These are phyloP conservation scores for Linnemannia schmuckeri DNA, from an alignment of 192 early-diverging fungal species.

Conservation along the genomic window DNA sequence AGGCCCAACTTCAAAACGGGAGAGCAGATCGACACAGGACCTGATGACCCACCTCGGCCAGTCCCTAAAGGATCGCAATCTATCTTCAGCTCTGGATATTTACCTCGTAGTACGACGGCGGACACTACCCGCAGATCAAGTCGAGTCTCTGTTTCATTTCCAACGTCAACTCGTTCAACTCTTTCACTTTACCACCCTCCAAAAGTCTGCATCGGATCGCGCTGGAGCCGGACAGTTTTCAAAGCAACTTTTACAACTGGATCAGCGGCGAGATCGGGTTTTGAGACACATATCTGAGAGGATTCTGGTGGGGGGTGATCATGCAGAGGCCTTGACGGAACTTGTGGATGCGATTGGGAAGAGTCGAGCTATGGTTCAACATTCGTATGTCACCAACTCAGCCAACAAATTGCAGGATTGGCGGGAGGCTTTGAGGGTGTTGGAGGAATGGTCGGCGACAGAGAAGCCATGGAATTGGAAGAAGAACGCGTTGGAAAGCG, in stretches of 20 bases:
- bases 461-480: neutral
- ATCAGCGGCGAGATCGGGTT: neutral
- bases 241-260: neutral
- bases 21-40: neutral
- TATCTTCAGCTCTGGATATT: neutral
- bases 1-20: neutral
- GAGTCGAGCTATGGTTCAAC: conserved; percentile 31
- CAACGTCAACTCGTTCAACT: conserved; percentile 25
- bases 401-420: conserved; percentile 13
- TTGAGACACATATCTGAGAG: conserved; percentile 20
- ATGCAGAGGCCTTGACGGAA: neutral
- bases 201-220: neutral
- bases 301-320: neutral
- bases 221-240: neutral
- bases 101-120: conserved; percentile 15
- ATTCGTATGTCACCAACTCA: conserved; percentile 1
- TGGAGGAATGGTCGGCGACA: conserved; percentile 29
- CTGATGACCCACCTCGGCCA: conserved; percentile 5
- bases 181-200: conserved; percentile 15
- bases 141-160: neutral
- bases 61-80: conserved; percentile 7
- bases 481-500: too few species aligned
- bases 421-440: conserved; percentile 25
- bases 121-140: neutral
- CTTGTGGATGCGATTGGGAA: conserved; percentile 37